A percentile compares a stretch with the other conserved stretches of the same genome.
Evolutionary conservation across 2,329 filamentous ascomycete species (phyloP).

Genomic region (Neoarthrinium moseri): DNA sequence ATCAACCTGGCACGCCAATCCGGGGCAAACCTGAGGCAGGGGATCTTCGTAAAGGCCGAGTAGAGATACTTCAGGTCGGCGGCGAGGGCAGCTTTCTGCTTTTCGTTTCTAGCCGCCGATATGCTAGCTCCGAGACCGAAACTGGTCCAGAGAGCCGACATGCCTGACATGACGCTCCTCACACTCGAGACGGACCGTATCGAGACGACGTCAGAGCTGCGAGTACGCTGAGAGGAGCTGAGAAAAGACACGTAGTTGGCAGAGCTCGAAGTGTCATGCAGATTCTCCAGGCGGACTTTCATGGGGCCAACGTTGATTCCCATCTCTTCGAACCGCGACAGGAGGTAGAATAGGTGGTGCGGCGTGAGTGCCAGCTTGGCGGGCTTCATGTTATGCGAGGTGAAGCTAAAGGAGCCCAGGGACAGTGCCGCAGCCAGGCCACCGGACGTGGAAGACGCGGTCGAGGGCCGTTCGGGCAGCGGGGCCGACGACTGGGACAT

Average conservation of each 20-base stretch:
- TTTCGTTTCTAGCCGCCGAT: slow-evolving; percentile 79
- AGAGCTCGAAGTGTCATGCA: slow-evolving; percentile 82
- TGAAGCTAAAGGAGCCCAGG: slow-evolving; percentile 79
- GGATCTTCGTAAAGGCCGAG: slow-evolving; percentile 97
- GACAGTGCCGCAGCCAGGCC: slow-evolving; percentile 84
- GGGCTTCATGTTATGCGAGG: slow-evolving; percentile 82
- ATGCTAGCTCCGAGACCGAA: slow-evolving; percentile 81
- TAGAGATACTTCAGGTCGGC: slow-evolving; percentile 94
- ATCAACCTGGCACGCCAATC: slow-evolving; percentile 91
- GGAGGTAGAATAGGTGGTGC: slow-evolving; percentile 93
- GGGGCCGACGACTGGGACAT: slow-evolving; percentile 54
- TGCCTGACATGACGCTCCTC: slow-evolving; percentile 94
- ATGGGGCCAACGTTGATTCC: slow-evolving; percentile 89
- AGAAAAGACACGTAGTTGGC: slow-evolving; percentile 96
- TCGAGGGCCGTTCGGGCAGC: slow-evolving; percentile 60
- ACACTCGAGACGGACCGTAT: slow-evolving; percentile 96
- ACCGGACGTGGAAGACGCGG: slow-evolving; percentile 68
- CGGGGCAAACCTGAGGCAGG: slow-evolving; percentile 84
- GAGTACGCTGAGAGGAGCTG: slow-evolving; percentile 75
- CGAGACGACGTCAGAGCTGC: slow-evolving; percentile 80
- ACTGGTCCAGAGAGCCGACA: slow-evolving; percentile 90
- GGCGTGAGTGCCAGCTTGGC: slow-evolving; percentile 90
- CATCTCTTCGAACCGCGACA: slow-evolving; percentile 93
- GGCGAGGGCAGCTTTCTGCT: slow-evolving; percentile 81
- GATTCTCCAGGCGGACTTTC: slow-evolving; percentile 92